Conservation (phyloP, 106 monocot species). For the Cymbidium sinense region DNA sequence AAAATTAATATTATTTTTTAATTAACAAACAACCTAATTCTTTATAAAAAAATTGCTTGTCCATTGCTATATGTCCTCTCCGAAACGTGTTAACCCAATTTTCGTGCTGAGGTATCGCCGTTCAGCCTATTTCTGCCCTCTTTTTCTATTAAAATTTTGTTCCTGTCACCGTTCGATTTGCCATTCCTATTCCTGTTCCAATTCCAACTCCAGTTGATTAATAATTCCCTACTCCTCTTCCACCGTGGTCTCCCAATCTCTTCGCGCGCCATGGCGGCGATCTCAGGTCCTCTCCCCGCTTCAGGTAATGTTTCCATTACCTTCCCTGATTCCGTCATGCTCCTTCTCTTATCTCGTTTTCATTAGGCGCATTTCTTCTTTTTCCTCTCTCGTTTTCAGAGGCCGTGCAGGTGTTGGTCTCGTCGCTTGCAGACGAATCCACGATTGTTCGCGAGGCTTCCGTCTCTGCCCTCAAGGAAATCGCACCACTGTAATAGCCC, state of each 20-base stretch:
- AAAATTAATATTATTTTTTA: too few species aligned
- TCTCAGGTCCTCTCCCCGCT: conserved; percentile 40
- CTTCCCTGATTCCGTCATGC: neutral
- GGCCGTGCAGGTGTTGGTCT: conserved; percentile 81
- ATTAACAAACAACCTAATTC: too few species aligned
- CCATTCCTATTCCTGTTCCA: neutral
- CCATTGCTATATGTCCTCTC: too few species aligned
- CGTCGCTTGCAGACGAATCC: conserved; percentile 80
- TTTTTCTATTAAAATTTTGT: too few species aligned
- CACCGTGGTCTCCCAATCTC: neutral
- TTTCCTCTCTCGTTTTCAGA: conserved; percentile 32
- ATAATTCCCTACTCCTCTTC: conserved; percentile 14
- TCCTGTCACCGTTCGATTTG: too few species aligned
- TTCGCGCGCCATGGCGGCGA: conserved; percentile 30
- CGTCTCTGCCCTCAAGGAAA: conserved; percentile 62
- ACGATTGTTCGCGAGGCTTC: conserved; percentile 67
- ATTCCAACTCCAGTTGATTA: neutral
- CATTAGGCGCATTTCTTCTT: neutral
- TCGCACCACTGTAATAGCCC: conserved; percentile 66
- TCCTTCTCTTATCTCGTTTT: neutral
- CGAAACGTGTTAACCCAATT: too few species aligned
- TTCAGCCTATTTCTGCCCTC: too few species aligned
- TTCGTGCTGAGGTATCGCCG: too few species aligned
- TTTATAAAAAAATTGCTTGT: too few species aligned
- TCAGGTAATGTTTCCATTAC: conserved; percentile 19